phyloP scores from a whole-genome alignment of 805 yeast genomes.

The Metschnikowia rubicola region DNA sequence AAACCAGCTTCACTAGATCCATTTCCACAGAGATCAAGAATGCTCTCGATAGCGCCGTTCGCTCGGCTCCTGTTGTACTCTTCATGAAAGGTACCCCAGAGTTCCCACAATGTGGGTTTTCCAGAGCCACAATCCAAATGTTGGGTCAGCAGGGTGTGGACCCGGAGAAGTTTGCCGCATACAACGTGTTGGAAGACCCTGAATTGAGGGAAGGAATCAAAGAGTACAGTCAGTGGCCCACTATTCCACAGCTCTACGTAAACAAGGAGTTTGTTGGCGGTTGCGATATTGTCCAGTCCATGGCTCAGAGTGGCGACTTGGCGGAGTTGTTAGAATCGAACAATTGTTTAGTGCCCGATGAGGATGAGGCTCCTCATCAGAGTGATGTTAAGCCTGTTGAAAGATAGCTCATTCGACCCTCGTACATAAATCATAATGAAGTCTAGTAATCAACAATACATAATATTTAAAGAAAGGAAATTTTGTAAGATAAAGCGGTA shows the following conservation, averaged over 20 bases:
- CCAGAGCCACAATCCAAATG: slow-evolving; percentile 89
- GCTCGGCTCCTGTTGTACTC: slow-evolving; percentile 88
- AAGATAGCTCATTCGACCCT: slow-evolving; percentile 17
- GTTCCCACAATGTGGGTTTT: slow-evolving; percentile 96
- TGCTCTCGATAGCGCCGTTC: slow-evolving; percentile 84
- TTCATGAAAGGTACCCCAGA: slow-evolving; percentile 99
- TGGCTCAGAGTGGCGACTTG: slow-evolving; percentile 91
- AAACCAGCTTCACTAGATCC: slow-evolving; percentile 32
- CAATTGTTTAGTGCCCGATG: slow-evolving; percentile 77
- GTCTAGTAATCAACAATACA: not conserved
- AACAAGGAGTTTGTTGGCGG: slow-evolving; percentile 94
- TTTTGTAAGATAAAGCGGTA: too few relatives aligned
- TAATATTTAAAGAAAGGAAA: too few relatives aligned
- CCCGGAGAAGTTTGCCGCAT: slow-evolving; percentile 94
- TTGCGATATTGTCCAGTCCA: slow-evolving; percentile 87
- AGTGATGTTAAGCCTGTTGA: slow-evolving; percentile 36
- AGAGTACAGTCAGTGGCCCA: slow-evolving; percentile 96
- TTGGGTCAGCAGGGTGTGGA: slow-evolving; percentile 97
- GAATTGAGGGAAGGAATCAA: slow-evolving; percentile 94
- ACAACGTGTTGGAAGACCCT: slow-evolving; percentile 90
- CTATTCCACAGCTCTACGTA: slow-evolving; percentile 94
- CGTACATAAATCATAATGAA: not conserved
- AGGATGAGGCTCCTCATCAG: slow-evolving; percentile 39
- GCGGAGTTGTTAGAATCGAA: slow-evolving; percentile 78
- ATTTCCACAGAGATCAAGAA: slow-evolving; percentile 73